A percentile compares a stretch with the other conserved stretches of the same genome.
Evolutionary conservation across 176 grass and related monocot species (phyloP).

Genomic region (Dactylis glomerata): DNA sequence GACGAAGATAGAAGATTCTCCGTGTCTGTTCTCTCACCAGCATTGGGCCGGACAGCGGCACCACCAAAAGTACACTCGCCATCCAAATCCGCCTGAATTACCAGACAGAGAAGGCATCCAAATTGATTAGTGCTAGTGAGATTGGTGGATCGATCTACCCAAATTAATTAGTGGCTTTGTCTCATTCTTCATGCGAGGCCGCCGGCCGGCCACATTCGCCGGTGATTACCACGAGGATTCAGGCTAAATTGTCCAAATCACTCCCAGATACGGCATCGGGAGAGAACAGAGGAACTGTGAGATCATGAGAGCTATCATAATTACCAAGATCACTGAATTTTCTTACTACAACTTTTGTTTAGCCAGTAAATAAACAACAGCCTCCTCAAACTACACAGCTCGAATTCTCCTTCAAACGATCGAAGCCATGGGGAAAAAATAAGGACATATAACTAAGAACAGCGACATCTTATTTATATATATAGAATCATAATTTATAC

Average conservation of each 20-base stretch:
- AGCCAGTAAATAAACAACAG: conserved; percentile 4
- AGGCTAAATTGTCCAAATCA: not conserved
- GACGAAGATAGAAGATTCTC: conserved; percentile 42
- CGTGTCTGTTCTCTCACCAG: conserved; percentile 26
- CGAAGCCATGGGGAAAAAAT: not conserved
- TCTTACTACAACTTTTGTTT: conserved; percentile 25
- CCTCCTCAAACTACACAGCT: conserved; percentile 32
- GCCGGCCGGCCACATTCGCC: not conserved
- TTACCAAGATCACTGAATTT: not conserved
- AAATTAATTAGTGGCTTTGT: not conserved
- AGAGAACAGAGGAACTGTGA: not conserved
- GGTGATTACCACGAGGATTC: not conserved
- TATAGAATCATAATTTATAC: conserved; percentile 47
- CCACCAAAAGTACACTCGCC: conserved; percentile 26
- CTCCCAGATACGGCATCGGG: not conserved
- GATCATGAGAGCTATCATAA: conserved; percentile 18
- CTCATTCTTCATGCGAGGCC: not conserved
- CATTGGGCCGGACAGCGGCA: conserved; percentile 1
- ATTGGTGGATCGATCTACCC: conserved; percentile 6
- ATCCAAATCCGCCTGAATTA: conserved; percentile 30
- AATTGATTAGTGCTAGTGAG: not conserved
- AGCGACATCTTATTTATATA: conserved; percentile 41
- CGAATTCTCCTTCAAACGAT: conserved; percentile 32
- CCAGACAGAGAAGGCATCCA: conserved; percentile 20
- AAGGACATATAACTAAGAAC: conserved; percentile 15